Percentiles rank a stretch among this genome's conserved stretches.
These are phyloP conservation scores for Sungouiozyma intestinalis DNA, from an alignment of 805 yeast species.

Conservation along the genomic window DNA sequence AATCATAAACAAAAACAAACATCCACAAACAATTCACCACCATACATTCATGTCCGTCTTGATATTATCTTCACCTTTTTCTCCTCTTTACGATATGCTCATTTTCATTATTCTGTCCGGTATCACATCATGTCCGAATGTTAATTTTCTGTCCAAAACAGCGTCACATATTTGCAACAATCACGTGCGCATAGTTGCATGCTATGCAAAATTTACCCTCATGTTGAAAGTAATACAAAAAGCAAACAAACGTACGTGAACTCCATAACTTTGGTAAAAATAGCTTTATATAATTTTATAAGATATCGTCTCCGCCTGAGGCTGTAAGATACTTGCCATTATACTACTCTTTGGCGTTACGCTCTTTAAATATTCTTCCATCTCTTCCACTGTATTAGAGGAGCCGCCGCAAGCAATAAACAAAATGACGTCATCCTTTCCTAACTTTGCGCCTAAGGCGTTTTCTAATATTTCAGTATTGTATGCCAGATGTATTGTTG, in stretches of 20 bases:
- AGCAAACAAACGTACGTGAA: too few relatives aligned
- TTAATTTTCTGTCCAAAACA: not conserved
- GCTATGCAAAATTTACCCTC: not conserved
- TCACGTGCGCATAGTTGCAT: not conserved
- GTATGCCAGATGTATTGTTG: constrained; percentile 47
- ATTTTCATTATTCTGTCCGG: too few relatives aligned
- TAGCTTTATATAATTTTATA: not conserved
- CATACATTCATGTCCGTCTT: too few relatives aligned
- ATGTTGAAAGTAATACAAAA: not conserved
- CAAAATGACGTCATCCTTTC: constrained; percentile 37
- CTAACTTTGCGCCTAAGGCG: constrained; percentile 7
- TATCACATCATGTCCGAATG: too few relatives aligned
- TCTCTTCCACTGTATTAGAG: constrained; percentile 26
- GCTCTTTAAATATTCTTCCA: constrained; percentile 10
- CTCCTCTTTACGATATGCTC: too few relatives aligned
- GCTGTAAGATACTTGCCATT: not conserved
- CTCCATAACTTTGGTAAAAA: not conserved
- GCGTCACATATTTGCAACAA: not conserved
- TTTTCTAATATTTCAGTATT: constrained; percentile 16
- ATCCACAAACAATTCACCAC: too few relatives aligned
- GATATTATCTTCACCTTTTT: too few relatives aligned
- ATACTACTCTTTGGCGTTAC: not conserved
- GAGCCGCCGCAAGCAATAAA: constrained; percentile 53
- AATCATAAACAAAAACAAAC: too few relatives aligned
- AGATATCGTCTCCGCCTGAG: not conserved